Evolutionary conservation across 139 green algal species (phyloP), one percentile per base, ranked within the genome.

Genomic region (Nannochloris sp.): DNA sequence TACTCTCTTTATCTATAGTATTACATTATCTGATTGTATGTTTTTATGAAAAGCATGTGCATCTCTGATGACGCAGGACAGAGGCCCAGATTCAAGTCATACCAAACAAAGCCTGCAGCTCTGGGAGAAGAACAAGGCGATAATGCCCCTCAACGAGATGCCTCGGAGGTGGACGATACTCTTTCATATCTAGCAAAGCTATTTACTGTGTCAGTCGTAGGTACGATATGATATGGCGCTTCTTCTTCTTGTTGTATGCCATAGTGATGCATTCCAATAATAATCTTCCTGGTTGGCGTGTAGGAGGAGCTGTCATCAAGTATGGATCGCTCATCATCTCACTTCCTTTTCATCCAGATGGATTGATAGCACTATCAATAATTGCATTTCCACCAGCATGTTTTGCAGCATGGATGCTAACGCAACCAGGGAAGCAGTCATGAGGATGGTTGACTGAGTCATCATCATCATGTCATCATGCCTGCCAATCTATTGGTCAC

Each of bases 251-350:
- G 3, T 19, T 6, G 11, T 5, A 50, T 9, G 0, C 34, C 34
- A 40, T 12, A 8, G 34, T 40, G 34, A 29, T 31, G 11, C 6
- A 19, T 53, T 18, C 15, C 0, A 53, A 43, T 62, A 23, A 19
- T 62, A 23, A 19, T 11, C 5, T 36, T 68, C 14, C 48, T 68
- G 19, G 11, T 43, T 56, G 58, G 8, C 1, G 1, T 40, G 34
- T 68, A 68, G 75, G 68, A 7, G 80, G 75, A 19, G 55, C 48
- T 11, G 48, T 51, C 1, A 76, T 90, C 48, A 89, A 90, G 74
- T 89, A 88, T 64, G 83, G 83, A 16, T 81, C 68, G 2, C 54
- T 88, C 24, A 15, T 81, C 0, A 37, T 71, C 1, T 66, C 71
- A 12, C 23, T 75, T 21, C 76, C 83, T 3, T 86, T 88, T 36